These are phyloP conservation scores for Hypoxylon sp. DNA, from an alignment of 2,329 filamentous ascomycete species.

Conservation along the genomic window DNA sequence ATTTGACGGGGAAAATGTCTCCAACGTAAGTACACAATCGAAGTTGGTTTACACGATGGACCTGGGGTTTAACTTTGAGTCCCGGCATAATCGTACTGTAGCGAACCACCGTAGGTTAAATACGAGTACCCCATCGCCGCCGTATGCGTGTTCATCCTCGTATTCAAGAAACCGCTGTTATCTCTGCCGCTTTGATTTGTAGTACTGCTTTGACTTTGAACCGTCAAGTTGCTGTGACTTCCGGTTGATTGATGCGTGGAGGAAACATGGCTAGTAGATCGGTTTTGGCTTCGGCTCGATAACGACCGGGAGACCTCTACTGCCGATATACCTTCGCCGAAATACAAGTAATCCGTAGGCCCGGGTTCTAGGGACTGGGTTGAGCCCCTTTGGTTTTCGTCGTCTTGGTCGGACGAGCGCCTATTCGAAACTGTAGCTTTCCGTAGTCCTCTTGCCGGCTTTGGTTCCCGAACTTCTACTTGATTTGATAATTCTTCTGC, in stretches of 20 bases:
- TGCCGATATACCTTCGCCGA: slow-evolving; percentile 23
- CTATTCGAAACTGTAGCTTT: slow-evolving; percentile 7
- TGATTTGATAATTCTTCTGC: background rate
- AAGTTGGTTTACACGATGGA: too few species aligned
- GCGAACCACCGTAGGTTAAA: slow-evolving; percentile 24
- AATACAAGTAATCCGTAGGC: slow-evolving; percentile 26
- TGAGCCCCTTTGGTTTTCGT: too few species aligned
- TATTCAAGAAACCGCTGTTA: slow-evolving; percentile 18
- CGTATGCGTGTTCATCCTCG: slow-evolving; percentile 16
- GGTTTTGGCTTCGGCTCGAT: slow-evolving; percentile 10
- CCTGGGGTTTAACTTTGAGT: too few species aligned
- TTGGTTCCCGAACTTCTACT: background rate
- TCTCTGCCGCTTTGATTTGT: slow-evolving; percentile 8
- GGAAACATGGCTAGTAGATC: slow-evolving; percentile 2
- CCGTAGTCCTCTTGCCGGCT: slow-evolving; percentile 13
- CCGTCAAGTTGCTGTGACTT: background rate
- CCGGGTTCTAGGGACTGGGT: slow-evolving; percentile 1
- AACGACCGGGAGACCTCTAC: slow-evolving; percentile 21
- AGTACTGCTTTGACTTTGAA: background rate
- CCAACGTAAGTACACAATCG: too few species aligned
- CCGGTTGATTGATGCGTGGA: background rate
- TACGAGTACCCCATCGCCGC: slow-evolving; percentile 24
- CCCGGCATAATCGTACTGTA: slow-evolving; percentile 26
- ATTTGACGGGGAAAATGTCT: too few species aligned
- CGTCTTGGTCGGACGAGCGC: background rate